Evolutionary conservation across 305 asterid genomes (phyloP).

Genomic region (Fraxinus sp.): DNA sequence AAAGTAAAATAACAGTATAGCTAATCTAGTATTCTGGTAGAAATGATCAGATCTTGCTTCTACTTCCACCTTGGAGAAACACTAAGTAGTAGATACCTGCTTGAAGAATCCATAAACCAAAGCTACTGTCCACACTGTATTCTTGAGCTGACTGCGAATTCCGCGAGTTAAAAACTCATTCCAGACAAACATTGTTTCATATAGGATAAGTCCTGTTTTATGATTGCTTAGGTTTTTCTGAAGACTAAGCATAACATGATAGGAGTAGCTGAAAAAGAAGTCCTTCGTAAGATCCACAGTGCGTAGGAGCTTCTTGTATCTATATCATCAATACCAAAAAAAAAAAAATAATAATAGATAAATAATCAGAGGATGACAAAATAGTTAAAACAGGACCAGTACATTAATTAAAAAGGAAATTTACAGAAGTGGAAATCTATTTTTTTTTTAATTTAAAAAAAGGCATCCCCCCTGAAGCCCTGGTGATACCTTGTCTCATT

Average conservation of each 20-base stretch:
- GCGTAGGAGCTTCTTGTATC: slow-evolving; percentile 96
- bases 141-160: slow-evolving; percentile 70
- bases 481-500: slow-evolving; percentile 63
- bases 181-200: slow-evolving; percentile 97
- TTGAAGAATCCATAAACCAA: slow-evolving; percentile 84
- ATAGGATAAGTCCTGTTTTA: slow-evolving; percentile 52
- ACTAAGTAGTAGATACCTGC: slow-evolving; percentile 51
- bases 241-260: slow-evolving; percentile 82
- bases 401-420: slow-evolving; percentile 11
- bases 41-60: background rate
- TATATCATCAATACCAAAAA: slow-evolving; percentile 47
- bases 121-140: slow-evolving; percentile 85
- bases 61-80: background rate
- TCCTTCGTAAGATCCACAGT: slow-evolving; percentile 89
- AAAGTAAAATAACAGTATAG: background rate
- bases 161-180: slow-evolving; percentile 87
- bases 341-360: background rate
- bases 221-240: slow-evolving; percentile 75
- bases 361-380: slow-evolving; percentile 30
- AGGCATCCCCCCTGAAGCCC: slow-evolving; percentile 50
- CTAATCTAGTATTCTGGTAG: background rate
- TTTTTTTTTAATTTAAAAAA: slow-evolving; percentile 17
- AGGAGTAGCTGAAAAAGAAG: slow-evolving; percentile 96
- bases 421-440: slow-evolving; percentile 15
- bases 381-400: slow-evolving; percentile 37